These are phyloP conservation scores for Magnusiomyces sp. DNA, from an alignment of 1,139 yeast species.

Conservation along the genomic window DNA sequence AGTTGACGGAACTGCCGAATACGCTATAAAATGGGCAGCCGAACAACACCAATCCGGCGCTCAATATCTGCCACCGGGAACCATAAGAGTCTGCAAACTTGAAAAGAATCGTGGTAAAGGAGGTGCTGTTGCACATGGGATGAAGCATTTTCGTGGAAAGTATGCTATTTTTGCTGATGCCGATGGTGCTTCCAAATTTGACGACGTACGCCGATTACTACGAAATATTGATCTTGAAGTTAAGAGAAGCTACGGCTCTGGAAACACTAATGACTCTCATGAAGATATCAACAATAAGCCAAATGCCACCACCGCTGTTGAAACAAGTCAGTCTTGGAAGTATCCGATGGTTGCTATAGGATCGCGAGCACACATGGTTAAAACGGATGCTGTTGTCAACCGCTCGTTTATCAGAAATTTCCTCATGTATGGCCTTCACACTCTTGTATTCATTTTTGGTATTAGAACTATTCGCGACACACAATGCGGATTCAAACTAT, in stretches of 20 bases:
- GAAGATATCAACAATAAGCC: neutral
- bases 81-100: slow-evolving; percentile 60
- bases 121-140: slow-evolving; percentile 95
- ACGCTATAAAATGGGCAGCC: slow-evolving; percentile 58
- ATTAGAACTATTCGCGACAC: slow-evolving; percentile 82
- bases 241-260: slow-evolving; percentile 18
- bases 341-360: slow-evolving; percentile 70
- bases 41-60: slow-evolving; percentile 12
- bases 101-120: slow-evolving; percentile 86
- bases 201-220: slow-evolving; percentile 54
- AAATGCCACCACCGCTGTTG: too few relatives aligned
- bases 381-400: slow-evolving; percentile 91
- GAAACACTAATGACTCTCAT: neutral
- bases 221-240: slow-evolving; percentile 35
- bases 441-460: slow-evolving; percentile 81
- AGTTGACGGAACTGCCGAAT: slow-evolving; percentile 65
- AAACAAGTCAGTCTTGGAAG: slow-evolving; percentile 4
- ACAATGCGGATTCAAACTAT: slow-evolving; percentile 94
- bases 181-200: slow-evolving; percentile 87
- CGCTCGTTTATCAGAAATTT: slow-evolving; percentile 82
- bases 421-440: slow-evolving; percentile 87
- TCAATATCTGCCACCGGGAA: slow-evolving; percentile 42
- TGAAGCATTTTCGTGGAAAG: slow-evolving; percentile 65
- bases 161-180: slow-evolving; percentile 90
- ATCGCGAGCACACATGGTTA: slow-evolving; percentile 93